Evolutionary conservation across 495 filamentous ascomycete species (phyloP), one percentile per base, ranked within the genome.

Genomic region (Xylaria intraflava): DNA sequence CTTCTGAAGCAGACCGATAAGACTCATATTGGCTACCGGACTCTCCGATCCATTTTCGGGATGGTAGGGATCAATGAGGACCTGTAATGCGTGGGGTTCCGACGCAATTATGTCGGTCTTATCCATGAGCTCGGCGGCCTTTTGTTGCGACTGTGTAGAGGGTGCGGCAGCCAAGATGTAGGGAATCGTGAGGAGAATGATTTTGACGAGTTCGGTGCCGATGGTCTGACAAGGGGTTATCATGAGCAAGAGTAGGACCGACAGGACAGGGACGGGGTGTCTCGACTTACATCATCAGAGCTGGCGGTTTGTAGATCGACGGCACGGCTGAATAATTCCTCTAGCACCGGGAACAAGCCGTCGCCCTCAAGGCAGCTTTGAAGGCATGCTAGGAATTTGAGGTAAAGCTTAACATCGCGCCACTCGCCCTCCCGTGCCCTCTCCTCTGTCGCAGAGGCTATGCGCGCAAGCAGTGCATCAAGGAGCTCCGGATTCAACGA

Each of bases 101-200:
- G 82, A 84, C 1, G 90, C 89, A 61, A 96, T 90, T 59, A 95
- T 87, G 53, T 90, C 89, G 7, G 94, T 96, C 69, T 91, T 95
- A 39, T 90, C 85, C 58, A 99, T 80, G n/a, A 97, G 73, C 17
- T 83, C 80, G 0, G 73, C 69, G 11, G 90, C 90, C 57, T 87
- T 83, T 33, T 82, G 74, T 58, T 86, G 79, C 52, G 83, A 83
- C 20, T 78, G 79, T 35, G 78, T 72, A 6, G 76, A 79, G 40
- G 74, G 73, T 11, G 85, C 80, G 2, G 88, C 84, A 36, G 84
- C 81, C 75, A 96, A 83, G 33, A 92, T 76, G 68, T 96, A 99
- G 6, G 93, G 92, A 53, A 97, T 85, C 0, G 90, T 93, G 36
- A 95, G 81, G 35, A 96, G 80, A 51, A 96, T 94, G 58, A 96